Conservation (phyloP, 805 yeast species). For the Wickerhamomyces sydowiorum region DNA sequence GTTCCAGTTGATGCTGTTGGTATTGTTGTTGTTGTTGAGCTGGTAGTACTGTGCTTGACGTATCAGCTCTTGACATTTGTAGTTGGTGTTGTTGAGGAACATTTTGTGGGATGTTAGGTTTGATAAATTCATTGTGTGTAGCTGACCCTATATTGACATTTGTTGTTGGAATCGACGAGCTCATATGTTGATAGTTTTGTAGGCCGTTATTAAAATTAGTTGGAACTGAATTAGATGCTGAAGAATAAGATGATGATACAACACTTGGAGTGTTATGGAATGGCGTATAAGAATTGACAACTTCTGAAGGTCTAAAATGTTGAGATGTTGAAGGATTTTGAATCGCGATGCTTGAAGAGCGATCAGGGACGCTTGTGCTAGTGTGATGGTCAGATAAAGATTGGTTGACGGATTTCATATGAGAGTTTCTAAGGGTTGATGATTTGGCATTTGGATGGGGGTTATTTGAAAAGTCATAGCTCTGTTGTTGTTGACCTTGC, state of each 20-base stretch:
- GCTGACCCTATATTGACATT: slow-evolving; percentile 26
- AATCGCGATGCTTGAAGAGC: slow-evolving; percentile 20
- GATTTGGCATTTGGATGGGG: slow-evolving; percentile 1
- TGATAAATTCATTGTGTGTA: slow-evolving; percentile 12
- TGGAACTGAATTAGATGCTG: slow-evolving; percentile 24
- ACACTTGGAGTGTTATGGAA: slow-evolving; percentile 42
- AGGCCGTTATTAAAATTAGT: slow-evolving; percentile 12
- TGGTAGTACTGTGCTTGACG: slow-evolving; percentile 6
- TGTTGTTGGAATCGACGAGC: slow-evolving; percentile 47
- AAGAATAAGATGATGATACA: slow-evolving; percentile 40
- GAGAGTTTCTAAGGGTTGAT: slow-evolving; percentile 5
- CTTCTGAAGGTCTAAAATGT: slow-evolving; percentile 21
- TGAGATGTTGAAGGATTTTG: slow-evolving; percentile 23
- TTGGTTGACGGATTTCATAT: slow-evolving; percentile 27
- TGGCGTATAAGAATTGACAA: slow-evolving; percentile 26
- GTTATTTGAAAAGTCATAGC: not conserved
- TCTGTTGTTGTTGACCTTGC: not conserved
- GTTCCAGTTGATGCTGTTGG: slow-evolving; percentile 7
- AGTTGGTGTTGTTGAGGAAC: slow-evolving; percentile 1
- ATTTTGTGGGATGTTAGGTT: slow-evolving; percentile 4
- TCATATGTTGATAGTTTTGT: slow-evolving; percentile 22
- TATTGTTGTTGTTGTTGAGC: slow-evolving; percentile 1
- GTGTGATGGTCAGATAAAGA: slow-evolving; percentile 8
- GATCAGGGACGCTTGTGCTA: slow-evolving; percentile 6
- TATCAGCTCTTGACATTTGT: slow-evolving; percentile 9